Evolutionary conservation across 1,139 yeast genomes (phyloP).

Genomic region (Meyerozyma athensensis): DNA sequence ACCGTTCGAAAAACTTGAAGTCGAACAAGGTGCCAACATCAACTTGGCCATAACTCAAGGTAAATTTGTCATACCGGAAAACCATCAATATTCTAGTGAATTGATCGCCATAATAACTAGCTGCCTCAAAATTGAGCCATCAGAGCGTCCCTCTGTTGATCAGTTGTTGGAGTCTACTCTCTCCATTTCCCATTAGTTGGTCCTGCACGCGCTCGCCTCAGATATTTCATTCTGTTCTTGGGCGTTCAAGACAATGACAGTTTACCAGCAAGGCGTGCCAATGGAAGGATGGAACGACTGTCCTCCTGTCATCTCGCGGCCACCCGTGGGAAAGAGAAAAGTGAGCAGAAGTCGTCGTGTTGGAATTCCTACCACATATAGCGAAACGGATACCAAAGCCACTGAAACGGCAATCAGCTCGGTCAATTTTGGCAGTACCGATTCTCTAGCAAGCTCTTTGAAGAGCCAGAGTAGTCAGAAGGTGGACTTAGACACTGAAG

Average conservation of each 20-base stretch:
- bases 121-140: constrained; percentile 61
- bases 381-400: too few species aligned
- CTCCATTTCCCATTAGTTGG: background rate
- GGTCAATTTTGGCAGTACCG: background rate
- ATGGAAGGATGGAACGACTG: constrained; percentile 49
- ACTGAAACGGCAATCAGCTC: background rate
- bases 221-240: background rate
- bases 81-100: constrained; percentile 48
- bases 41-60: constrained; percentile 74
- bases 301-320: constrained; percentile 21
- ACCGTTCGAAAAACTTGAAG: constrained; percentile 83
- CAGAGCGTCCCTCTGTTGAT: constrained; percentile 58
- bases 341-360: constrained; percentile 1
- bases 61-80: constrained; percentile 57
- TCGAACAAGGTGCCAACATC: constrained; percentile 77
- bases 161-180: constrained; percentile 49
- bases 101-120: constrained; percentile 50
- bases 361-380: background rate
- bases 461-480: background rate
- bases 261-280: constrained; percentile 35
- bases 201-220: background rate
- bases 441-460: background rate
- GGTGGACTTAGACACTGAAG: background rate
- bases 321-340: background rate
- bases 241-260: constrained; percentile 27